Conservation (phyloP, 2,329 filamentous ascomycete genomes). For the Aspergillus uvarum region DNA sequence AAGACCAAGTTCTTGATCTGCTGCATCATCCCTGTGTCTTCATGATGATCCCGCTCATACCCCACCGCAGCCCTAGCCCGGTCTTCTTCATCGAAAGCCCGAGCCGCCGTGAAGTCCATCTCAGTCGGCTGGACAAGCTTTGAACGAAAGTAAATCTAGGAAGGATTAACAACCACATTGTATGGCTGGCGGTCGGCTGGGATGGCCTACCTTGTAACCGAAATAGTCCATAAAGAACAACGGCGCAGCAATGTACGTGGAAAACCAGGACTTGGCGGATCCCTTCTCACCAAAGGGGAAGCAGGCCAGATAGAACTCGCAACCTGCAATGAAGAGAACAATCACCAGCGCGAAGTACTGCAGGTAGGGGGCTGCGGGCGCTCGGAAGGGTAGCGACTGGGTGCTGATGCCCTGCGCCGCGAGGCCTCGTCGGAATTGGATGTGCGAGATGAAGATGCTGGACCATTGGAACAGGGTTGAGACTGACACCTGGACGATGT, state of each 20-base stretch:
- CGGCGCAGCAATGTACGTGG: slow-evolving; percentile 33
- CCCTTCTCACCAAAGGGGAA: slow-evolving; percentile 32
- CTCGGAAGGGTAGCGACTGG: slow-evolving; percentile 25
- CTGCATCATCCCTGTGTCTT: neutral
- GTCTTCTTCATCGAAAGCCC: slow-evolving; percentile 28
- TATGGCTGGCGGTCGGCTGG: neutral
- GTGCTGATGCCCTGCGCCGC: slow-evolving; percentile 29
- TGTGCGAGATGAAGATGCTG: slow-evolving; percentile 27
- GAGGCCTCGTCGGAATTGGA: slow-evolving; percentile 29
- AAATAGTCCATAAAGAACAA: slow-evolving; percentile 33
- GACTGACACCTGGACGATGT: slow-evolving; percentile 25
- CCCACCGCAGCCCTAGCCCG: slow-evolving; percentile 3
- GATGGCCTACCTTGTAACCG: slow-evolving; percentile 22
- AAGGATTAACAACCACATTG: slow-evolving; percentile 10
- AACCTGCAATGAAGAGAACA: slow-evolving; percentile 30
- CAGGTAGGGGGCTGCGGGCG: slow-evolving; percentile 25
- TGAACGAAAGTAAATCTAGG: slow-evolving; percentile 12
- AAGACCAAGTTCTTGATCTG: neutral
- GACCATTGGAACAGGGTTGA: slow-evolving; percentile 33
- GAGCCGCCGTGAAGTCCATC: slow-evolving; percentile 25
- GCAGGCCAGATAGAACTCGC: slow-evolving; percentile 35
- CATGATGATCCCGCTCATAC: neutral
- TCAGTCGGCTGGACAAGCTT: slow-evolving; percentile 23
- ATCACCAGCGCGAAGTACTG: slow-evolving; percentile 28
- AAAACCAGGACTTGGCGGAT: slow-evolving; percentile 33